phyloP scores from a whole-genome alignment of 805 yeast genomes.

The Cyberlindnera subsufficiens region DNA sequence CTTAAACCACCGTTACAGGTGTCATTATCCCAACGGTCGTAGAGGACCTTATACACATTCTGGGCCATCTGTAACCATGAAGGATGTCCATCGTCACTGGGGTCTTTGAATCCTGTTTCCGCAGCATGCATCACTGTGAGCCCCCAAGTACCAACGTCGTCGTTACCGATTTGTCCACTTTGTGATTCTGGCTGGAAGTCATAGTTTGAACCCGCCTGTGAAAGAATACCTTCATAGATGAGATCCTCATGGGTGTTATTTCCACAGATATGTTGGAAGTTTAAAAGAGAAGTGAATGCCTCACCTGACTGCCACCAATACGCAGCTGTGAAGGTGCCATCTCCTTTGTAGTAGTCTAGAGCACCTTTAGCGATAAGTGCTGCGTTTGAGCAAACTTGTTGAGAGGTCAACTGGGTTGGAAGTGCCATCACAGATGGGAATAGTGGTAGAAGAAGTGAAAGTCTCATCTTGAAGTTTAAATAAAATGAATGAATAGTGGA shows the following conservation, averaged over 20 bases:
- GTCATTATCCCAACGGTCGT: conserved; percentile 49
- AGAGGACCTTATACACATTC: conserved; percentile 53
- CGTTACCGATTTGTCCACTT: conserved; percentile 57
- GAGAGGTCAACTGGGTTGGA: not conserved
- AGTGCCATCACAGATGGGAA: not conserved
- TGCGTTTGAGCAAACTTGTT: conserved; percentile 38
- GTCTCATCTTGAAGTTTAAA: not conserved
- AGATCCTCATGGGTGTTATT: conserved; percentile 56
- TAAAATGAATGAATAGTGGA: too few species aligned
- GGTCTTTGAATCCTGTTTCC: conserved; percentile 49
- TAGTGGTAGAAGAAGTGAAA: not conserved
- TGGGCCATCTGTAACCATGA: conserved; percentile 53
- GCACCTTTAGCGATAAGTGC: conserved; percentile 54
- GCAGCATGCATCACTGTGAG: conserved; percentile 57
- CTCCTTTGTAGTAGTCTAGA: conserved; percentile 63
- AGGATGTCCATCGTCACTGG: conserved; percentile 30
- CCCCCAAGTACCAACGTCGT: conserved; percentile 71
- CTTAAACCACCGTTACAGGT: conserved; percentile 60
- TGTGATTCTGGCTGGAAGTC: conserved; percentile 56
- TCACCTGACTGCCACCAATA: conserved; percentile 94
- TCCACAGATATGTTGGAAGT: conserved; percentile 64
- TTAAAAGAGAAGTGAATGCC: conserved; percentile 61
- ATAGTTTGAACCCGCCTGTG: conserved; percentile 37
- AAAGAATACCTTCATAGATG: conserved; percentile 46
- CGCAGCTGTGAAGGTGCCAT: conserved; percentile 59